Base-by-base conservation (phyloP, 352 stramenopile species). In the Phytopythium kandeliae region DNA sequence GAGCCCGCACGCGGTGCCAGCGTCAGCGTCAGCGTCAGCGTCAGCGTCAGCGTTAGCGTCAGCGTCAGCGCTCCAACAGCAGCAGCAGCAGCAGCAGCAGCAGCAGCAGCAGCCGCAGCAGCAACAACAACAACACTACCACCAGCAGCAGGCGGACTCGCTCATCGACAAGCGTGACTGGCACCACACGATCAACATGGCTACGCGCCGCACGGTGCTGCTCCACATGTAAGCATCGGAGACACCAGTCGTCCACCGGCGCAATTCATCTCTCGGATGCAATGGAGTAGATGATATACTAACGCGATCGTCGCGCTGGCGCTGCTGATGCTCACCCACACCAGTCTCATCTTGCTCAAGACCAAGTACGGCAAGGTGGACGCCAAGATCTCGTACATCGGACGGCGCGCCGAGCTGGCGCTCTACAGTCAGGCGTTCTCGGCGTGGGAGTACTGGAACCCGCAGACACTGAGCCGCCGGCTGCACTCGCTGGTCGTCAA, bases 161-260 rank as follows among this genome's bases (percentile, higher is more conserved):
- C 35, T 26, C 0, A 35, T 48, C 15, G 42, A 46, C 4, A 71
- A 64, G 55, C 57, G 61, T 44, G 71, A 54, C 51, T 85, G 74
- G 74, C 74, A 83, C 48, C 19, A 60, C 7, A 64, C 54, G 26
- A 63, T 77, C 46, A 64, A 80, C 38, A 50, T 76, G 35, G 52
- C 42, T 11, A 59, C 63, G 37, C 60, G 74, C 35, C 74, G 74
- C 52, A 59, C 63, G 10, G 57, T 85, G n/a, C 60, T 85, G 30
- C 67, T 85, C 22, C 74, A 80, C 53, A 81, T 85, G 62, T 81
- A 60, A 46, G 70, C n/a, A n/a, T n/a, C n/a, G n/a, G n/a, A n/a
- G n/a, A n/a, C n/a, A n/a, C n/a, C n/a, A n/a, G n/a, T n/a, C n/a
- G n/a, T n/a, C n/a, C n/a, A n/a, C n/a, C n/a, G n/a, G n/a, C n/a